Evolutionary conservation across 768 basidiomycete species (phyloP).

Genomic region (Panaeolus cyanescens): DNA sequence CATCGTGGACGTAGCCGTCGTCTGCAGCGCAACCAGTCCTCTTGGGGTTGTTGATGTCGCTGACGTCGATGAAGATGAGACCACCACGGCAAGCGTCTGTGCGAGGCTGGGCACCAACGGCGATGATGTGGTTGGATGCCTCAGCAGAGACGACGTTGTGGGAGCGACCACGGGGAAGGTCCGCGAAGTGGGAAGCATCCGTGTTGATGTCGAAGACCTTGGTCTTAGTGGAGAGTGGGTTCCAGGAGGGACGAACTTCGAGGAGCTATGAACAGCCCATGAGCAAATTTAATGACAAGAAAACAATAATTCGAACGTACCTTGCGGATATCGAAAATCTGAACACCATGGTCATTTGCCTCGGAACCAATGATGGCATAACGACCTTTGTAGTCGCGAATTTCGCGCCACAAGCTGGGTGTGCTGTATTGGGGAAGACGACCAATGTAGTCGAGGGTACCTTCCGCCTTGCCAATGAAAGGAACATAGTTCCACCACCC

Average conservation of each 20-base stretch:
- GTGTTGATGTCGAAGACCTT: background rate
- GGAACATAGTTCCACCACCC: background rate
- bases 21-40: conserved; percentile 19
- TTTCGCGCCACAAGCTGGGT: conserved; percentile 22
- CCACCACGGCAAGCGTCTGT: conserved; percentile 20
- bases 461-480: background rate
- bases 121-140: conserved; percentile 19
- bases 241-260: conserved; percentile 1
- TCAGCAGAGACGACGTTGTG: conserved; percentile 30
- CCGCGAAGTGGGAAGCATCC: conserved; percentile 13
- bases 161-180: conserved; percentile 25
- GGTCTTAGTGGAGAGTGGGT: conserved; percentile 16
- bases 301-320: conserved; percentile 9
- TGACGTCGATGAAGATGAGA: conserved; percentile 30
- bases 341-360: conserved; percentile 15
- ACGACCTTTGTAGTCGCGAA: conserved; percentile 25
- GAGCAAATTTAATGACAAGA: conserved; percentile 14
- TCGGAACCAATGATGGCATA: background rate
- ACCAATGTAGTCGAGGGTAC: conserved; percentile 19
- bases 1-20: conserved; percentile 33
- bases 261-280: conserved; percentile 6
- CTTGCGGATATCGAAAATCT: conserved; percentile 29
- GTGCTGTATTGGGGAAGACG: conserved; percentile 23
- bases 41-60: conserved; percentile 24
- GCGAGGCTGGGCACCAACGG: conserved; percentile 25